Conservation (phyloP, 345 rosid genomes). For the Eutrema heterophyllum region DNA sequence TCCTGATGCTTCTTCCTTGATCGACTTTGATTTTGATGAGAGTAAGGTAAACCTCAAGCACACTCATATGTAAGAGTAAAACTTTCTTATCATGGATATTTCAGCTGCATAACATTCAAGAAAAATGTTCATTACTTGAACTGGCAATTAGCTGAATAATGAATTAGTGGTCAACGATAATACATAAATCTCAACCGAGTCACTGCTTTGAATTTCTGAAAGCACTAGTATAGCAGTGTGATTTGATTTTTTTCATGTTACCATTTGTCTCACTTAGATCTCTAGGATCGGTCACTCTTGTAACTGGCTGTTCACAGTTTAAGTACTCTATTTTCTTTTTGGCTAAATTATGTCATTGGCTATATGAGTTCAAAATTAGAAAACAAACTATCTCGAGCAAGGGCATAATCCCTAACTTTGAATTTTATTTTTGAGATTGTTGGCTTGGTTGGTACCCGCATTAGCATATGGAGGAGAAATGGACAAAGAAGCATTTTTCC, state of each 20-base stretch:
- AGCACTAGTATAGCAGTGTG: neutral
- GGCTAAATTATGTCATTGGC: neutral
- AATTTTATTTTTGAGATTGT: constrained; percentile 44
- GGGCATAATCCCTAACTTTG: neutral
- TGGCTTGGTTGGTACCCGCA: constrained; percentile 74
- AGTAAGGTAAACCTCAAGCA: constrained; percentile 60
- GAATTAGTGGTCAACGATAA: neutral
- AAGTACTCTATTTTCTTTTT: neutral
- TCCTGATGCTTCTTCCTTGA: constrained; percentile 47
- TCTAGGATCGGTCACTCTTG: neutral
- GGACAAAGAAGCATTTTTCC: constrained; percentile 77
- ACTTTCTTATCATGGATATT: neutral
- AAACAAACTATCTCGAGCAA: neutral
- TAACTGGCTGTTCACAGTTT: neutral
- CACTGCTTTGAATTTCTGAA: neutral
- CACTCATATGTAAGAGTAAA: neutral
- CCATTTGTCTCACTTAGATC: neutral
- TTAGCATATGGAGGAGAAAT: constrained; percentile 84
- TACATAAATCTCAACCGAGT: neutral
- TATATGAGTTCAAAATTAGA: neutral
- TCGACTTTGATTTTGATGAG: constrained; percentile 94
- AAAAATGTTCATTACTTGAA: neutral
- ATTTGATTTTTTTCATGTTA: neutral
- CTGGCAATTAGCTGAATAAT: neutral
- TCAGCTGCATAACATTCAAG: neutral